Percentiles rank a stretch among this genome's conserved stretches.
phyloP scores from a whole-genome alignment of 2,329 filamentous ascomycete species.

The Akanthomyces dipterigenus region DNA sequence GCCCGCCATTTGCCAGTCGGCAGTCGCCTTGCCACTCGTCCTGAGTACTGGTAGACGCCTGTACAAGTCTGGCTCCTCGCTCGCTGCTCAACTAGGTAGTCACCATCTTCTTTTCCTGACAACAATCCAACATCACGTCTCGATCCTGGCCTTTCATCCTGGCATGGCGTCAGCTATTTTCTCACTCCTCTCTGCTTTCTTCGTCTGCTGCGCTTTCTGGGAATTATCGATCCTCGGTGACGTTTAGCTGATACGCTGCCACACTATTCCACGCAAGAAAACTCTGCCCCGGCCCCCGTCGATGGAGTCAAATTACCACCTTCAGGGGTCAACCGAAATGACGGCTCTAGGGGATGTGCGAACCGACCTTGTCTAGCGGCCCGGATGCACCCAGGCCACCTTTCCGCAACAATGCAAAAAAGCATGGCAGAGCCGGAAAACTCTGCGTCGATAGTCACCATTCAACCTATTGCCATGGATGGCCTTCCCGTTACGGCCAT shows the following conservation, averaged over 20 bases:
- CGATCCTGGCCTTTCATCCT: neutral
- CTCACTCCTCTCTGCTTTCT: neutral
- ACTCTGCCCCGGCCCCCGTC: conserved; percentile 11
- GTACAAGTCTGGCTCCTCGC: no score
- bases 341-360: conserved; percentile 2
- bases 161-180: neutral
- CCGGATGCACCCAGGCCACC: neutral
- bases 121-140: neutral
- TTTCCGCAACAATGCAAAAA: neutral
- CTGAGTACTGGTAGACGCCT: no score
- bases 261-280: conserved; percentile 3
- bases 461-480: neutral
- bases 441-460: neutral
- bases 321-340: conserved; percentile 10
- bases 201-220: neutral
- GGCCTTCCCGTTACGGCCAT: neutral
- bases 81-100: no score
- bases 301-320: conserved; percentile 9
- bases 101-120: neutral
- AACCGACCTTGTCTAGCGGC: conserved; percentile 7
- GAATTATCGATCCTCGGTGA: neutral
- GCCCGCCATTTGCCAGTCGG: conserved; percentile 4
- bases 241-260: neutral
- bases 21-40: neutral
- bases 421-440: neutral